Evolutionary conservation across 352 stramenopile species (phyloP), one percentile per base, ranked within the genome.

Genomic region (Phytophthora megakarya): DNA sequence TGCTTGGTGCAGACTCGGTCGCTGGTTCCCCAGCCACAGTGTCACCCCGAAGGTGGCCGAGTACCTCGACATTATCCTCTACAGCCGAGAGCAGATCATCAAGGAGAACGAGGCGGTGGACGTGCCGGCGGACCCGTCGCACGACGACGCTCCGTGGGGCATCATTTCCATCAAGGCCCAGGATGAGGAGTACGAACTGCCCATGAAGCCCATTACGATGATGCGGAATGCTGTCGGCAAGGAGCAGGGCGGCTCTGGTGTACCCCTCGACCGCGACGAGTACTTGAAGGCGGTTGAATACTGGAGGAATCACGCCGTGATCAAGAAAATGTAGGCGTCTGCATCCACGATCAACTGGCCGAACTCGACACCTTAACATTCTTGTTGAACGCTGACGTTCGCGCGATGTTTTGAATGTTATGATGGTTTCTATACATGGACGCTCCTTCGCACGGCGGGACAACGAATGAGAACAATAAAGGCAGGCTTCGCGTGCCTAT

Each of bases 161-260:
- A 98, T 99, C 72, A 88, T 99, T 39, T 98, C 89, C 32, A 97
- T 99, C 63, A 99, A 99, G 78, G 90, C 96, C 30, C 97, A 99
- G 76, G 90, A 98, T 70, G 90, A 98, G 9, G 83, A 97, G 63
- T 68, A 93, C 57, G 97, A 99, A 70, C 78, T 99, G 28, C 97
- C 97, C 25, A 99, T 99, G 97, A 97, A 97, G 61, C 97, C 97
- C 6, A 99, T 99, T 73, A 99, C 97, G 12, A 91, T 98, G 68
- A 98, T 99, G 94, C 80, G 97, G 37, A 99, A 99, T 82, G 94
- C 96, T 42, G 74, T 99, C n/a, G 97, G 97, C 33, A 97, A 97
- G 72, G 93, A 98, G 26, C 78, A 99, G 65, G 97, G 90, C 28
- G 90, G 90, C 26, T 95, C 85, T 10, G 90, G 89, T 30, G 90